Evolutionary conservation across 2,329 filamentous ascomycete genomes (phyloP).

Genomic region (Colletotrichum tabaci): DNA sequence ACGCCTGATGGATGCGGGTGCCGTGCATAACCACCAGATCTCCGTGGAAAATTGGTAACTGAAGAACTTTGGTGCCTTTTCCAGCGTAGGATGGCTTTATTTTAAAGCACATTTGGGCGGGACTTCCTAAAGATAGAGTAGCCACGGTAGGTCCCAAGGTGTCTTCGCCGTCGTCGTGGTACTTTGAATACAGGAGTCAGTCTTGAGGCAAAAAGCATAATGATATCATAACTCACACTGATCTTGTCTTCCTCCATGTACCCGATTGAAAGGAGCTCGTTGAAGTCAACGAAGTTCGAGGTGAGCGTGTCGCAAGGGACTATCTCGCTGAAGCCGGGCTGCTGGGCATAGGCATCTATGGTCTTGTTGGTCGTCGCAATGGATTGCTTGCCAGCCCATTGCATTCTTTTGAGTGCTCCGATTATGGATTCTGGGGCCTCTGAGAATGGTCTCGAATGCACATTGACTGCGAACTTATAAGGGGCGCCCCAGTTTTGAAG

Average conservation of each 20-base stretch:
- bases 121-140: conserved; percentile 72
- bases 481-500: conserved; percentile 73
- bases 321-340: conserved; percentile 1
- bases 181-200: conserved; percentile 54
- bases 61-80: conserved; percentile 48
- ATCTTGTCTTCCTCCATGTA: conserved; percentile 75
- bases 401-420: conserved; percentile 65
- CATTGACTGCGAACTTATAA: conserved; percentile 76
- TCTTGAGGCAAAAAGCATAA: background rate
- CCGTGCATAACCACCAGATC: conserved; percentile 78
- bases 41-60: conserved; percentile 69
- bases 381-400: conserved; percentile 66
- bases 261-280: conserved; percentile 74
- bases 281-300: conserved; percentile 63
- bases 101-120: conserved; percentile 71
- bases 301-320: conserved; percentile 45
- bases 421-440: conserved; percentile 64
- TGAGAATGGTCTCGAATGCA: conserved; percentile 64
- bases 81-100: conserved; percentile 61
- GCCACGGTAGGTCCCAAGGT: conserved; percentile 75
- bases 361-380: conserved; percentile 49
- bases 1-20: conserved; percentile 68
- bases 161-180: conserved; percentile 77
- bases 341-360: conserved; percentile 21
- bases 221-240: conserved; percentile 55